Evolutionary conservation across 106 monocot species (phyloP), one percentile per base, ranked within the genome.

Genomic region (Apostasia shenzhenica): DNA sequence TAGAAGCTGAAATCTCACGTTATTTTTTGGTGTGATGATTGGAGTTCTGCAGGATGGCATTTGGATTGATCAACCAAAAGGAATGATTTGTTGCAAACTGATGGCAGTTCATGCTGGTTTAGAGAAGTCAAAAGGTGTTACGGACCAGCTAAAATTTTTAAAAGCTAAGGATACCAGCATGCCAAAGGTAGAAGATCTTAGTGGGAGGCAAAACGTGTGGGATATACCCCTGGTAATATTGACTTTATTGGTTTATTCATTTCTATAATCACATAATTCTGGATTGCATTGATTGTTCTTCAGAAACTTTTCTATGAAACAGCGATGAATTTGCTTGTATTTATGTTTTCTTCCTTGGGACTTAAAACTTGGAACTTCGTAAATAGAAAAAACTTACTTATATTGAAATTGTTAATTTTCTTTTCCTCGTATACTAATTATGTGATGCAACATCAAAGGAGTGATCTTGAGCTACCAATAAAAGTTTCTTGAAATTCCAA

Each of bases 61-160:
- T 1, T 73, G 70, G 54, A 78, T 90, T 74, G 79, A 93, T 68
- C 83, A 73, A 6, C n/a, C 71, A 1, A 71, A 81, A 74, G 87
- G 83, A 59, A 83, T 70, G 48, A 58, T 78, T 2, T 72, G 72
- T 48, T 93, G 87, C 74, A 85, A 83, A 48, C 42, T 99, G 68
- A 90, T 99, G 41, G 99, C 90, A 26, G 87, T 99, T 58, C 99
- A 93, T 80, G 99, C 99, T 46, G 93, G 99, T 2, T 76, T 99
- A 46, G 77, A 83, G 59, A 93, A 80, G 69, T 80, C 81, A 3
- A 90, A 71, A 57, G 56, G 70, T 6, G 72, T 99, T 4, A 83
- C 82, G 6, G 81, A 90, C 72, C 92, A 90, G 68, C 43, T 97
- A 40, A 67, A 60, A 66, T 13, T 67, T 75, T 72, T 92, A 63